Conservation (phyloP, 768 basidiomycete species). For the Hygrophoropsis aurantiaca region DNA sequence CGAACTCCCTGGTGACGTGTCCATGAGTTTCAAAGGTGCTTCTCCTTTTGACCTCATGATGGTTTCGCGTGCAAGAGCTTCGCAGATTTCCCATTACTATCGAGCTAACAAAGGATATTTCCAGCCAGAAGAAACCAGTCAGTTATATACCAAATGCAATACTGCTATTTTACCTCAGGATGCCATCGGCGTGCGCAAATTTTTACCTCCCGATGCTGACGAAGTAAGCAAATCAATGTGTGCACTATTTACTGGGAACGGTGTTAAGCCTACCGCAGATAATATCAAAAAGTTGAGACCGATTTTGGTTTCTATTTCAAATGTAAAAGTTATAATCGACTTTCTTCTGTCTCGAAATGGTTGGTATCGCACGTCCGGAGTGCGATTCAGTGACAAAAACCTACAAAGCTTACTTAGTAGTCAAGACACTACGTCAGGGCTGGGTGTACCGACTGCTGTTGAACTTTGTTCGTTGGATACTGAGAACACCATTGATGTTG, state of each 20-base stretch:
- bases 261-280: background rate
- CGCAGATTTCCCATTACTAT: too few relatives aligned
- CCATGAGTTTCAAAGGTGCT: background rate
- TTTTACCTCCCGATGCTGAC: background rate
- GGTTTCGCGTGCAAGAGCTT: background rate
- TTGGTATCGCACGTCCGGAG: background rate
- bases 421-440: background rate
- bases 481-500: background rate
- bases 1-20: background rate
- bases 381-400: background rate
- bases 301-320: background rate
- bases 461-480: background rate
- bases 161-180: background rate
- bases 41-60: background rate
- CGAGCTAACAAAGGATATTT: too few relatives aligned
- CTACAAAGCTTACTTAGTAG: background rate
- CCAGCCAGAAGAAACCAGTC: background rate
- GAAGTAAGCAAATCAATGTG: background rate
- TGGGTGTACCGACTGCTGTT: background rate
- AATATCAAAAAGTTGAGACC: background rate
- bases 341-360: background rate
- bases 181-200: background rate
- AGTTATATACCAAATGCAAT: background rate
- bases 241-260: background rate
- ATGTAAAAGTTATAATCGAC: background rate